A percentile compares a stretch with the other conserved stretches of the same genome.
These are phyloP conservation scores for Fusarium sp. DNA, from an alignment of 2,329 filamentous ascomycete genomes.

Conservation along the genomic window DNA sequence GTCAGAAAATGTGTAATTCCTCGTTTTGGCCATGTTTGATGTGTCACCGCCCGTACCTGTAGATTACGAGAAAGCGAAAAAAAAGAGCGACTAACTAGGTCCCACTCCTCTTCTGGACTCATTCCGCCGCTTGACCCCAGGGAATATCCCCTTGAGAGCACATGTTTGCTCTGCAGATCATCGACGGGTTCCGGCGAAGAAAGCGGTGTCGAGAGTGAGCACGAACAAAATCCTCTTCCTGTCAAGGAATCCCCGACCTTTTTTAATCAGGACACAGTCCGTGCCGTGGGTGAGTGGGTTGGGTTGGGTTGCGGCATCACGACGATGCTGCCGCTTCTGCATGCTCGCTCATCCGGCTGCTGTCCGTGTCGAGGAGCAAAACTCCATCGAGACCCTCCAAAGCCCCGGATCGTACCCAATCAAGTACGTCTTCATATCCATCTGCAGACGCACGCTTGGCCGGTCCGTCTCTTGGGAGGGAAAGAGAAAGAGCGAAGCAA, in stretches of 20 bases:
- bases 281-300: slow-evolving; percentile 5
- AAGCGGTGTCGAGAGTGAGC: slow-evolving; percentile 39
- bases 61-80: background rate
- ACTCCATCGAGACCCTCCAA: slow-evolving; percentile 7
- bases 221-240: background rate
- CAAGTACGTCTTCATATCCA: slow-evolving; percentile 16
- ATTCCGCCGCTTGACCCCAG: slow-evolving; percentile 3
- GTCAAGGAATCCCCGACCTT: slow-evolving; percentile 17
- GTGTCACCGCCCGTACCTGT: slow-evolving; percentile 13
- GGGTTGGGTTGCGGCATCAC: slow-evolving; percentile 13
- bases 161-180: slow-evolving; percentile 36
- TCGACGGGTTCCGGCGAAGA: slow-evolving; percentile 21
- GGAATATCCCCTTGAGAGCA: slow-evolving; percentile 6
- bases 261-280: slow-evolving; percentile 12
- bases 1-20: background rate
- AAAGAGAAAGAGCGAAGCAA: slow-evolving; percentile 3
- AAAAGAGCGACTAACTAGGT: background rate
- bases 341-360: slow-evolving; percentile 7
- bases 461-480: slow-evolving; percentile 14
- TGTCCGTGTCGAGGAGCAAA: background rate
- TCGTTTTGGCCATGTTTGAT: slow-evolving; percentile 22
- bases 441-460: slow-evolving; percentile 31
- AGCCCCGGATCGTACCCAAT: slow-evolving; percentile 26
- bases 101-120: background rate
- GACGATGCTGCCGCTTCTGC: slow-evolving; percentile 1